Conservation (phyloP, 768 basidiomycete species). For the Termitomyces sp. region DNA sequence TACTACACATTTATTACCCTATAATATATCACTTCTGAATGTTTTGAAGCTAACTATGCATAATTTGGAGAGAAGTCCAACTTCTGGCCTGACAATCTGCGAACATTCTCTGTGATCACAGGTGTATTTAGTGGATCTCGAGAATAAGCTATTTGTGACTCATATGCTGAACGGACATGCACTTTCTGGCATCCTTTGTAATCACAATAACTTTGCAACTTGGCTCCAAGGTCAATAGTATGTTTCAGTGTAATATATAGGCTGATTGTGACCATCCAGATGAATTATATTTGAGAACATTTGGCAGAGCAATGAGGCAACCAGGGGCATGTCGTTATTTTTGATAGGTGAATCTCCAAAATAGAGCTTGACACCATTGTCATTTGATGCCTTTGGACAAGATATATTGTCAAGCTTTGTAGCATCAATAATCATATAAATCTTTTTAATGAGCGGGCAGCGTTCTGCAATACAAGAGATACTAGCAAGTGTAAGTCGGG, state of each 20-base stretch:
- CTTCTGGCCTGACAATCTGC: not conserved
- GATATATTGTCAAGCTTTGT: not conserved
- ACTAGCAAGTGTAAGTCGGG: not conserved
- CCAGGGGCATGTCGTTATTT: not conserved
- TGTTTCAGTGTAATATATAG: no score
- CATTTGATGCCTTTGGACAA: not conserved
- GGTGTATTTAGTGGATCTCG: not conserved
- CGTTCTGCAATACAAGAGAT: not conserved
- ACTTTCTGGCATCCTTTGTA: not conserved
- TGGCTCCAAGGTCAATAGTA: not conserved
- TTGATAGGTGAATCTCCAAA: not conserved
- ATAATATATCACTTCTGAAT: not conserved
- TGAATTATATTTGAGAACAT: not conserved
- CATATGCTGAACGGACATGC: not conserved
- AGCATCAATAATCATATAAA: not conserved
- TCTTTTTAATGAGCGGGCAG: not conserved
- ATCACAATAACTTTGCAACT: not conserved
- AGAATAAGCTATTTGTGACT: not conserved
- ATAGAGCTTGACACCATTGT: not conserved
- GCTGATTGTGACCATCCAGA: not conserved
- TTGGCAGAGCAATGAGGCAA: not conserved
- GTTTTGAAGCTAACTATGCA: not conserved
- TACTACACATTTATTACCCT: not conserved
- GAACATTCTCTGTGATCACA: not conserved
- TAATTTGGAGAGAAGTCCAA: not conserved